Percentiles rank a stretch among this genome's conserved stretches.
Evolutionary conservation across 2,329 filamentous ascomycete species (phyloP).

Genomic region (Cryphonectria nitschkei): DNA sequence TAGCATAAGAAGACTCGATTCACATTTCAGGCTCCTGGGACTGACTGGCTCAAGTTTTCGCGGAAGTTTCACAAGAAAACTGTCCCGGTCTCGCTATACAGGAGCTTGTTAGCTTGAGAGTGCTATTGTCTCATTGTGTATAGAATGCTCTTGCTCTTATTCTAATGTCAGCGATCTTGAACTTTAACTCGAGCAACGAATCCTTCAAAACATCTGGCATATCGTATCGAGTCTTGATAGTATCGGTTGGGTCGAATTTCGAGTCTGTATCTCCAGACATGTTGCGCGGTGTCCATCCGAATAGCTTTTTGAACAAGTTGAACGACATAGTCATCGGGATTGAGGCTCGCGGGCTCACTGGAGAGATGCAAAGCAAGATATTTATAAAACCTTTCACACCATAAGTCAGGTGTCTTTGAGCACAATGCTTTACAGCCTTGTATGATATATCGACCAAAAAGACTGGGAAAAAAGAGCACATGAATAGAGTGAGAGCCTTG

Average conservation of each 20-base stretch:
- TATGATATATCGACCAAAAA: neutral
- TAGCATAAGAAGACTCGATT: neutral
- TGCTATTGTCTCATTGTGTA: neutral
- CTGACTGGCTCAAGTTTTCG: neutral
- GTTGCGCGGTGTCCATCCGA: neutral
- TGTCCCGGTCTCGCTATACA: neutral
- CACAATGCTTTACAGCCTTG: neutral
- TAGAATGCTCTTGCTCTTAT: neutral
- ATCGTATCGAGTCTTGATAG: neutral
- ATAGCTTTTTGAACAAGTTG: neutral
- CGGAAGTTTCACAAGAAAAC: neutral
- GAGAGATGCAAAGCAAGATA: neutral
- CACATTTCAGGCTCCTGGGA: neutral
- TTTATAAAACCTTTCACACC: neutral
- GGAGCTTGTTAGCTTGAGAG: neutral
- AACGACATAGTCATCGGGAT: neutral
- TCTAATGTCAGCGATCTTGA: neutral
- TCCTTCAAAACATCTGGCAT: neutral
- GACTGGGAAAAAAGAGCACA: neutral
- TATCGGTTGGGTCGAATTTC: neutral
- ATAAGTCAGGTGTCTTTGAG: neutral
- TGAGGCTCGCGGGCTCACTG: neutral
- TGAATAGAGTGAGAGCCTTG: neutral
- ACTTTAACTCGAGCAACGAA: neutral
- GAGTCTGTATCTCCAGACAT: neutral